Conservation (phyloP, 768 basidiomycete species). For the Suillus lakei region DNA sequence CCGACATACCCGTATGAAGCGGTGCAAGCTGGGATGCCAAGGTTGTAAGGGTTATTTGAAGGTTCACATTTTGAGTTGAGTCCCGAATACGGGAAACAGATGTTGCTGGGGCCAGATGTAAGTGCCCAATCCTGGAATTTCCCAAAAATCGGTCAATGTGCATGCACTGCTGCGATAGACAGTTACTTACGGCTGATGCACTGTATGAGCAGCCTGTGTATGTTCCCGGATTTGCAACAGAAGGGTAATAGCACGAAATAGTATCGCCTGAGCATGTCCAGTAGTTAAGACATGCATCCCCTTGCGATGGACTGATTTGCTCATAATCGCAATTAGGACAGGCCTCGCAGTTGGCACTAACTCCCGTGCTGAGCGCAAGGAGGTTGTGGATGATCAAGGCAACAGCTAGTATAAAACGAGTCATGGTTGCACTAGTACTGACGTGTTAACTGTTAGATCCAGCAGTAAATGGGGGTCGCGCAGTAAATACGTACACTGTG, state of each 20-base stretch:
- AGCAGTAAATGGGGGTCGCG: background rate
- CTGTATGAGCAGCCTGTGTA: background rate
- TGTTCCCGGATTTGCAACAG: conserved; percentile 3
- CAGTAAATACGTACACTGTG: background rate
- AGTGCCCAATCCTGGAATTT: background rate
- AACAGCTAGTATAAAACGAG: background rate
- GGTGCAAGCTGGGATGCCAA: background rate
- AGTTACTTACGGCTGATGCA: background rate
- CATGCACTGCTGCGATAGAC: background rate
- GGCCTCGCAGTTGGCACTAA: background rate
- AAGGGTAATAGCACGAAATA: background rate
- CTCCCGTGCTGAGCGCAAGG: background rate
- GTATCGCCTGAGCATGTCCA: conserved; percentile 5
- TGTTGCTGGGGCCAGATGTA: background rate
- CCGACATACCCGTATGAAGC: conserved; percentile 3
- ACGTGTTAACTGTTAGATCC: background rate
- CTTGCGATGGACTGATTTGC: background rate
- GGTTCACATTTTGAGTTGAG: background rate
- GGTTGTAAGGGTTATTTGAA: conserved; percentile 2
- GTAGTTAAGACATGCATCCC: conserved; percentile 1
- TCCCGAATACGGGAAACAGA: background rate
- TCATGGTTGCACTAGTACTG: background rate
- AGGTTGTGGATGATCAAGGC: background rate
- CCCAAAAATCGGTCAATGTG: background rate
- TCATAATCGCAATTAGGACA: conserved; percentile 7